These are phyloP conservation scores for apple (Malus domestica) DNA, from an alignment of 306 rosid genomes.

Conservation along the genomic window ASM211411v1 NC_041793.1:17829001-17829500, in stretches of 20 bases:
- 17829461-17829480: not conserved
- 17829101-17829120: not conserved
- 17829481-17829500: not conserved
- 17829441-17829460: not conserved
- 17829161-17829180: slow-evolving; percentile 94
- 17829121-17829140: slow-evolving; percentile 36
- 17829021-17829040: not conserved
- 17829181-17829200: slow-evolving; percentile 94
- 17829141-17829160: slow-evolving; percentile 98
- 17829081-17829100: not conserved
- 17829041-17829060: not conserved
- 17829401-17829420: not conserved
- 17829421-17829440: not conserved
- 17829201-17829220: slow-evolving; percentile 92
- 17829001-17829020: not conserved
- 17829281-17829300: not conserved
- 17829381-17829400: not conserved
- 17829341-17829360: not conserved
- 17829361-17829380: not conserved
- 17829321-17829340: not conserved
- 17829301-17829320: not conserved
- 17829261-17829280: not conserved
- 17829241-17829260: not conserved
- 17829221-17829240: slow-evolving; percentile 56
- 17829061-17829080: not conserved